phyloP scores from a whole-genome alignment of 192 early-diverging fungal species.

The Backusella macrospora region DNA sequence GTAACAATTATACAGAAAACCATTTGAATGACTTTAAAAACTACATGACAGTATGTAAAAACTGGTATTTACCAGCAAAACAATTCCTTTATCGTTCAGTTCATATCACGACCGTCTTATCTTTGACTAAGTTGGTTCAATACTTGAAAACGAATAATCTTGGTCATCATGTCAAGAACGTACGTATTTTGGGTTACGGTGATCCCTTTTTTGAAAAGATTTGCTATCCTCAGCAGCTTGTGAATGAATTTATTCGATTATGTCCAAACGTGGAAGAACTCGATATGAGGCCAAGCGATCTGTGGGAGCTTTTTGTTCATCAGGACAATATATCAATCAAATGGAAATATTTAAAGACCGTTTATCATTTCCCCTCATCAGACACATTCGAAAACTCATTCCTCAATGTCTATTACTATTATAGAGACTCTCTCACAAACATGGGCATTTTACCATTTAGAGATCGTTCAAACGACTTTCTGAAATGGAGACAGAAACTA shows the following conservation, averaged over 20 bases:
- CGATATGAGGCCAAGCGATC: neutral
- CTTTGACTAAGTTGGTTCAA: neutral
- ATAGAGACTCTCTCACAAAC: neutral
- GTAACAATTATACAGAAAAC: slow-evolving; percentile 1
- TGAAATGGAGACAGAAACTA: slow-evolving; percentile 7
- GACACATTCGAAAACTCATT: neutral
- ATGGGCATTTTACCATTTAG: slow-evolving; percentile 7
- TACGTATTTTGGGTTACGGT: neutral
- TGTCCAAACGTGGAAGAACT: neutral
- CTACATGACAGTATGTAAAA: neutral
- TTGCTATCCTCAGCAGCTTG: neutral
- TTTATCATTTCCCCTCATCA: neutral
- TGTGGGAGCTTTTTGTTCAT: slow-evolving; percentile 4
- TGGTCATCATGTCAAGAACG: slow-evolving; percentile 14
- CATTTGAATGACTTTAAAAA: neutral
- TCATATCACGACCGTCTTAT: neutral
- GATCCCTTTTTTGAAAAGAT: slow-evolving; percentile 1
- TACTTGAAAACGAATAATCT: neutral
- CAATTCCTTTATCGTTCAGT: slow-evolving; percentile 2
- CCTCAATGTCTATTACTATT: slow-evolving; percentile 4
- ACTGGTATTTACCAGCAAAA: neutral
- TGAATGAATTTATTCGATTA: slow-evolving; percentile 2
- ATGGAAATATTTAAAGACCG: neutral
- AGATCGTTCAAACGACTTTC: slow-evolving; percentile 9
- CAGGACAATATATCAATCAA: neutral